Conservation (phyloP, 345 rosid species). For the Turritis glabra region DNA sequence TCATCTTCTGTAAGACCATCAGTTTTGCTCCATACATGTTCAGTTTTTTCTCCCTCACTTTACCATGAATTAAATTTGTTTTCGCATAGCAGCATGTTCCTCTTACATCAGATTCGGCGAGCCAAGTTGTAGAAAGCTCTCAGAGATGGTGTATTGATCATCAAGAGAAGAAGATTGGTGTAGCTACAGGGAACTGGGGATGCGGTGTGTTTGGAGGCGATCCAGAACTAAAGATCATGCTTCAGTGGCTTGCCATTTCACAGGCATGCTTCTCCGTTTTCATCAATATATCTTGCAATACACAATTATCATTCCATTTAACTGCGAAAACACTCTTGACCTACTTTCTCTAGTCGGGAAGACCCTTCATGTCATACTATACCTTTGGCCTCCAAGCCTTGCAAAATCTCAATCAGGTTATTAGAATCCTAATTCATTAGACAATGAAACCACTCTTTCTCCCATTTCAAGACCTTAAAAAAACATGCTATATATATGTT, state of each 20-base stretch:
- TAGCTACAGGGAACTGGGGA: constrained; percentile 96
- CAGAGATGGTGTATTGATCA: constrained; percentile 19
- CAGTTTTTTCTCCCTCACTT: constrained; percentile 11
- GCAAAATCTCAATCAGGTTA: constrained; percentile 26
- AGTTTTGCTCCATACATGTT: background rate
- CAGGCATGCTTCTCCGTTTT: constrained; percentile 20
- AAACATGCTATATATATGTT: background rate
- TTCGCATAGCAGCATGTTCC: constrained; percentile 1
- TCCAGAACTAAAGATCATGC: constrained; percentile 66
- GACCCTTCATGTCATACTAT: constrained; percentile 34
- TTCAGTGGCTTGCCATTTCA: constrained; percentile 39
- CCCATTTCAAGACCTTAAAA: background rate
- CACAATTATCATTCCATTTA: background rate
- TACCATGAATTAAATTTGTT: background rate
- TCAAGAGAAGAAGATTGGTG: constrained; percentile 50
- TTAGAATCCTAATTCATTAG: background rate
- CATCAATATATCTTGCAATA: background rate
- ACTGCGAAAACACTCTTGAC: background rate
- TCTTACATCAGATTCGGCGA: background rate
- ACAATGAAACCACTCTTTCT: background rate
- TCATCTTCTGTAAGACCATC: constrained; percentile 22
- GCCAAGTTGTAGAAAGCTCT: constrained; percentile 12
- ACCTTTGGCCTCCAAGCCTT: constrained; percentile 32
- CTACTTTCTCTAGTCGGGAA: constrained; percentile 21
- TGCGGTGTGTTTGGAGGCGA: constrained; percentile 99